Conservation (phyloP, 2,329 filamentous ascomycete genomes). For the Epichloe gansuensis region DNA sequence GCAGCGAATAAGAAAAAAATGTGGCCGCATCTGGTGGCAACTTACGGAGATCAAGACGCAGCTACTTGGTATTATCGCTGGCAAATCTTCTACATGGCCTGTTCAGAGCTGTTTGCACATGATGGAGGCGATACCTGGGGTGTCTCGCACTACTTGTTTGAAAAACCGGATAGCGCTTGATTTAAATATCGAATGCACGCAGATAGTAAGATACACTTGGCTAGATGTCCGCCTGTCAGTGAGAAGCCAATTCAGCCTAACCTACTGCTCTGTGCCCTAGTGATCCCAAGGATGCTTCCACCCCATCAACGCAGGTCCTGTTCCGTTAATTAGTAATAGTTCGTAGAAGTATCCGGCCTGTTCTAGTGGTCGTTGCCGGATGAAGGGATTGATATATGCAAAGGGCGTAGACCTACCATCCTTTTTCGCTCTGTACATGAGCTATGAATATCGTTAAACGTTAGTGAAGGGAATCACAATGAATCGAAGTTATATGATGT, state of each 20-base stretch:
- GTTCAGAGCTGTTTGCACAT: constrained; percentile 56
- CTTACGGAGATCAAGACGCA: constrained; percentile 49
- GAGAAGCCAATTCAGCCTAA: background rate
- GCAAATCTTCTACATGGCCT: constrained; percentile 63
- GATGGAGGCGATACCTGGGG: constrained; percentile 56
- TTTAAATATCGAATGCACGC: background rate
- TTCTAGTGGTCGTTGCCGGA: background rate
- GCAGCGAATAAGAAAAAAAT: constrained; percentile 44
- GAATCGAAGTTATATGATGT: too few species aligned
- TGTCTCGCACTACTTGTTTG: constrained; percentile 54
- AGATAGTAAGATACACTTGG: background rate
- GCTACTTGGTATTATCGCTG: constrained; percentile 56
- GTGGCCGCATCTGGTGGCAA: constrained; percentile 52
- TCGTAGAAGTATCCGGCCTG: background rate
- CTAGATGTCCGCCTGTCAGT: background rate
- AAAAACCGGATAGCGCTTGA: constrained; percentile 32
- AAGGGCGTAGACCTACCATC: constrained; percentile 47
- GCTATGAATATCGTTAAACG: constrained; percentile 31
- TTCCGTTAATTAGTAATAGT: background rate
- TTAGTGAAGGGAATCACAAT: background rate
- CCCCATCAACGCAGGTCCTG: constrained; percentile 67
- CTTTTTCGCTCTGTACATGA: constrained; percentile 95
- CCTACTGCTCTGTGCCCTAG: constrained; percentile 31
- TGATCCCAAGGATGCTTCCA: constrained; percentile 97
- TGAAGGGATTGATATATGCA: background rate